Base-by-base conservation (phyloP, 2,329 filamentous ascomycete species). In the Graphiopsis chlorocephala region DNA sequence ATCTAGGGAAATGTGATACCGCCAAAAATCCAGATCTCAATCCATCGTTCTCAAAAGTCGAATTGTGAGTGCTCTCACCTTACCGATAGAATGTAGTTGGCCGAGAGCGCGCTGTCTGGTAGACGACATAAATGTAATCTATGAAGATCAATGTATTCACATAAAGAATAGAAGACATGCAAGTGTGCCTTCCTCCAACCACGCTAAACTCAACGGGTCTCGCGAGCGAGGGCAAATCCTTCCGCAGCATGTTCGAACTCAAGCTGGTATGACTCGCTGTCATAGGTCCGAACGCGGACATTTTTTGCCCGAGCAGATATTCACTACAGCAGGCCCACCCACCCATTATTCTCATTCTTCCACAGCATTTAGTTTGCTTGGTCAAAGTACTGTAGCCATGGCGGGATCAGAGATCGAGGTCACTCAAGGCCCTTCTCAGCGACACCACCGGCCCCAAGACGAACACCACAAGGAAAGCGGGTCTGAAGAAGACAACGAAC, bases 381-480 rank as follows among this genome's bases (percentile, higher is more conserved):
- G 25, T 45, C 8, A 20, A 29, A 45, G 35, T 8, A n/a, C 20
- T 17, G 47, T 11, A 17, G 42, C 15, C 35, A 62, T 62, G 60
- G 48, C 60, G 25, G 48, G 26, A 12, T 14, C 20, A 26, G 47
- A 62, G 17, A 45, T 25, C 20, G 60, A 26, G 31, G 33, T 35
- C 17, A 25, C 2, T 5, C 17, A 38, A 14, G 45, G 29, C 6
- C n/a, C 45, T 15, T 20, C 28, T 52, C 17, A 53, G 11, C 1
- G 15, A 28, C 48, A 35, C 20, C 47, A 33, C 14, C 33, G 25
- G 23, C 2, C 35, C 8, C 55, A 38, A 20, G 35, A 58, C 25
- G 33, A 45, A 23, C 47, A 61, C 23, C 35, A 35, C 42, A 68
- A 68, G 50, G 66, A 66, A 65, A 48, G 62, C 26, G 48, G 50